Evolutionary conservation across 495 filamentous ascomycete genomes (phyloP), one percentile per base, ranked within the genome.

Genomic region (Podospora comata): DNA sequence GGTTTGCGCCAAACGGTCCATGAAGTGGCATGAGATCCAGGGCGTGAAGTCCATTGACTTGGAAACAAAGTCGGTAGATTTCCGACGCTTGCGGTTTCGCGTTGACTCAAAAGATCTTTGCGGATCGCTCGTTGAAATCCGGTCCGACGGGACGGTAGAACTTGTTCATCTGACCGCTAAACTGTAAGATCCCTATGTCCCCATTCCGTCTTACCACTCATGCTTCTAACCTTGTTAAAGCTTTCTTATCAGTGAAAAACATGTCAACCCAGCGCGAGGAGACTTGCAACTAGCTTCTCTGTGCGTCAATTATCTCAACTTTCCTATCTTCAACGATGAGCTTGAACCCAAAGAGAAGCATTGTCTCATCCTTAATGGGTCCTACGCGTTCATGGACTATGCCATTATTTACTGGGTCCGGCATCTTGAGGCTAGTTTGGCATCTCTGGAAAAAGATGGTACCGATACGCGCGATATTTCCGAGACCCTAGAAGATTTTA

Each of bases 11-110:
- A 61, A 61, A 28, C 59, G 59, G 4, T 30, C 59, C 26, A 4
- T 61, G 19, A 26, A 30, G 16, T 61, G 59, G 59, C 26, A 61
- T 20, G 59, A 61, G 23, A 61, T 61, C 4, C 59, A 61, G 59
- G 59, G 23, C 13, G 59, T 26, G 11, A 61, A 28, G 16, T 61
- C 59, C 16, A 18, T 26, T 18, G 27, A 61, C 26, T 7, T 61
- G 7, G 59, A 61, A 15, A 6, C 9, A 3, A 20, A 30, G 30
- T 28, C n/a, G 6, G 30, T 61, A 18, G 59, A 61, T 5, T 18
- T 18, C 26, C 59, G 5, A 32, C 20, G 23, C 4, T 28, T 32
- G 18, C 23, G 26, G 1, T 48, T 48, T 16, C 39, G 39, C 1
- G 27, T 28, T 30, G 27, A 32, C 26, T 27, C 59, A 7, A 61